Evolutionary conservation across 2,329 filamentous ascomycete species (phyloP).

Genomic region (Reticulascus tulasneorum): DNA sequence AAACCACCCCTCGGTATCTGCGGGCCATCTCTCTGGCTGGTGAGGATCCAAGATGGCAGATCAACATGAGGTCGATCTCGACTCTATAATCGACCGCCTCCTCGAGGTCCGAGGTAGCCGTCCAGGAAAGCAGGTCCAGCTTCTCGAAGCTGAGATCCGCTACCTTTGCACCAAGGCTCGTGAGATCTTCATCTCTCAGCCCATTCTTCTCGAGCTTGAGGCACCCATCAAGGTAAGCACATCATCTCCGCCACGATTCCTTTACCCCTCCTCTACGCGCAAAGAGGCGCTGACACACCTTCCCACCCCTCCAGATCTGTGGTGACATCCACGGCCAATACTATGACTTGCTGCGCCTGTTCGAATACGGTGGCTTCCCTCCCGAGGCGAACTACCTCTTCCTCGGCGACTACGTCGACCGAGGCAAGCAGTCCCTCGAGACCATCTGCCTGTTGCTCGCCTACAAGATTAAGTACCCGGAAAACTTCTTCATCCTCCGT

Average conservation of each 20-base stretch:
- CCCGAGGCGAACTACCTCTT: conserved; percentile 99
- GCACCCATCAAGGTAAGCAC: conserved; percentile 91
- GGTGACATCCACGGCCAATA: conserved; percentile 99
- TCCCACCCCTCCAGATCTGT: conserved; percentile 67
- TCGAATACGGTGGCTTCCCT: conserved; percentile 97
- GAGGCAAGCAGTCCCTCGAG: conserved; percentile 98
- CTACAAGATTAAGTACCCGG: conserved; percentile 99
- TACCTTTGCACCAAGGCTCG: conserved; percentile 97
- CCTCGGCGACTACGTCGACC: conserved; percentile 97
- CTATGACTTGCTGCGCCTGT: conserved; percentile 93
- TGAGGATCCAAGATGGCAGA: conserved; percentile 53
- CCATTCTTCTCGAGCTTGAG: conserved; percentile 94
- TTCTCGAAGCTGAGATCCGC: conserved; percentile 93
- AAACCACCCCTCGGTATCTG: conserved; percentile 21
- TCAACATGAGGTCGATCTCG: conserved; percentile 89
- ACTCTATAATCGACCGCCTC: conserved; percentile 98
- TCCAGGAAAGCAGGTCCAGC: conserved; percentile 96
- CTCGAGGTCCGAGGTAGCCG: conserved; percentile 96
- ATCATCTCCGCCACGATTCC: conserved; percentile 8
- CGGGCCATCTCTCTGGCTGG: conserved; percentile 40
- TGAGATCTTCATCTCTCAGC: conserved; percentile 99
- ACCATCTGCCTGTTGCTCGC: conserved; percentile 94
- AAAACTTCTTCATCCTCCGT: conserved; percentile 98
- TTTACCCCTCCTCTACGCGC: conserved; percentile 1
- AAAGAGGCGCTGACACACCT: conserved; percentile 15